Percentiles rank a stretch among this genome's conserved stretches.
phyloP scores from a whole-genome alignment of 306 rosid genomes.

The Elaeagnus macrophylla region DNA sequence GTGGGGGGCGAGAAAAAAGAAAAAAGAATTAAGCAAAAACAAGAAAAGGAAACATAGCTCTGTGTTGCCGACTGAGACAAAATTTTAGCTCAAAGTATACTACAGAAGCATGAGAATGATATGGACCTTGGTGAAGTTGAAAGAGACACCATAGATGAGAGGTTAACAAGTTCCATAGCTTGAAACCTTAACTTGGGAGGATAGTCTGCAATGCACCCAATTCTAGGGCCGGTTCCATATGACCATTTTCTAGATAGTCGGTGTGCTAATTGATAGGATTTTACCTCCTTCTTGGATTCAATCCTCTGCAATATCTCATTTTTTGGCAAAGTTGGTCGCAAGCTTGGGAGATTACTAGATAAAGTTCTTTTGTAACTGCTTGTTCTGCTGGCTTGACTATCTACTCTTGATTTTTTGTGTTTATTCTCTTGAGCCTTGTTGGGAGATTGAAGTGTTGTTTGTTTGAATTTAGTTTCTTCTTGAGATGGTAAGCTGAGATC shows the following conservation, averaged over 20 bases:
- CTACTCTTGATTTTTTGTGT: conserved; percentile 2
- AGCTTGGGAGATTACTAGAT: conserved; percentile 8
- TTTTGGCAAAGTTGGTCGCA: not conserved
- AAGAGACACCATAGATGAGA: not conserved
- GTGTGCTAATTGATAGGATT: conserved; percentile 14
- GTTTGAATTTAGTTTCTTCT: conserved; percentile 6
- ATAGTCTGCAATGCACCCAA: conserved; percentile 19
- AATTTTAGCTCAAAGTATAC: conserved; percentile 15
- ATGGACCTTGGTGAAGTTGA: not conserved
- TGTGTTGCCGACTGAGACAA: too few species aligned
- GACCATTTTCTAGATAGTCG: conserved; percentile 15
- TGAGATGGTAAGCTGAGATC: conserved; percentile 1
- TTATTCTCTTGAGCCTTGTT: not conserved
- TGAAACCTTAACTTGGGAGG: conserved; percentile 19
- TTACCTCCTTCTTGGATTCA: conserved; percentile 16
- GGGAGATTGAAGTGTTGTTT: not conserved
- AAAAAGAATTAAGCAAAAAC: too few species aligned
- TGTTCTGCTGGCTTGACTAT: not conserved
- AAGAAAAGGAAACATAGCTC: too few species aligned
- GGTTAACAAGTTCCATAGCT: conserved; percentile 16
- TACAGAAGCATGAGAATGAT: conserved; percentile 6
- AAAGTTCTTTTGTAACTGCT: conserved; percentile 6
- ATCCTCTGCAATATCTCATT: conserved; percentile 19
- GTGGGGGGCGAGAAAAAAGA: too few species aligned
- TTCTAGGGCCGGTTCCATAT: conserved; percentile 20